phyloP scores from a whole-genome alignment of 148 eudicot genomes.

The Nepenthes mirabilis region DNA sequence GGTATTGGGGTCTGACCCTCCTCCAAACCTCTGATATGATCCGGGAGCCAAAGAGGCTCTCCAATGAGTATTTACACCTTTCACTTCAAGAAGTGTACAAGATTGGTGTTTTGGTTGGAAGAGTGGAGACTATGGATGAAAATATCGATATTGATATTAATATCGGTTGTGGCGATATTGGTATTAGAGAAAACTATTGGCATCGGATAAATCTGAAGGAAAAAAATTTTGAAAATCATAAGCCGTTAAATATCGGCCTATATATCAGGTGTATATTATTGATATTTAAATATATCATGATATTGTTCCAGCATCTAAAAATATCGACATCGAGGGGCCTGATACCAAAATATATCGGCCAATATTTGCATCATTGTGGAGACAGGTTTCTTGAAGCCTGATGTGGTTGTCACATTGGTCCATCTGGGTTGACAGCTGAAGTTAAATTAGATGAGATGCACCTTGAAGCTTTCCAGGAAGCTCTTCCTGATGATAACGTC shows the following conservation, averaged over 20 bases:
- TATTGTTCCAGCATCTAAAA: too few species aligned
- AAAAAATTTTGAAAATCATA: too few species aligned
- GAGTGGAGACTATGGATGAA: slow-evolving; percentile 1
- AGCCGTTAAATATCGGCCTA: too few species aligned
- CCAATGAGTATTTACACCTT: slow-evolving; percentile 20
- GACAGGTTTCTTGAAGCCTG: slow-evolving; percentile 20
- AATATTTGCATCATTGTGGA: slow-evolving; percentile 2
- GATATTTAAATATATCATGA: too few species aligned
- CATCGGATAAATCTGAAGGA: too few species aligned
- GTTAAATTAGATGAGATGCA: slow-evolving; percentile 26
- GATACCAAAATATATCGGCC: too few species aligned
- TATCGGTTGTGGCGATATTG: too few species aligned
- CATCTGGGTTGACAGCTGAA: slow-evolving; percentile 21
- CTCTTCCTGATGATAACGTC: slow-evolving; percentile 21
- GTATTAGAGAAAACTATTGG: too few species aligned
- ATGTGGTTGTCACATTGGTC: slow-evolving; percentile 18
- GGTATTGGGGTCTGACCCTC: slow-evolving; percentile 26
- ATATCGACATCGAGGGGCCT: too few species aligned
- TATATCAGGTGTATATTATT: too few species aligned
- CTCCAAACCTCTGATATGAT: slow-evolving; percentile 18
- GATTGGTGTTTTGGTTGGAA: slow-evolving; percentile 21
- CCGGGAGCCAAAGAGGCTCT: slow-evolving; percentile 19
- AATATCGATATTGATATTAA: too few species aligned
- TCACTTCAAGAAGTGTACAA: slow-evolving; percentile 26
- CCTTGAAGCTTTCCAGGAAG: slow-evolving; percentile 23